Evolutionary conservation across 2,329 filamentous ascomycete species (phyloP), one percentile per base, ranked within the genome.

Genomic region (Aspergillus carbonarius): DNA sequence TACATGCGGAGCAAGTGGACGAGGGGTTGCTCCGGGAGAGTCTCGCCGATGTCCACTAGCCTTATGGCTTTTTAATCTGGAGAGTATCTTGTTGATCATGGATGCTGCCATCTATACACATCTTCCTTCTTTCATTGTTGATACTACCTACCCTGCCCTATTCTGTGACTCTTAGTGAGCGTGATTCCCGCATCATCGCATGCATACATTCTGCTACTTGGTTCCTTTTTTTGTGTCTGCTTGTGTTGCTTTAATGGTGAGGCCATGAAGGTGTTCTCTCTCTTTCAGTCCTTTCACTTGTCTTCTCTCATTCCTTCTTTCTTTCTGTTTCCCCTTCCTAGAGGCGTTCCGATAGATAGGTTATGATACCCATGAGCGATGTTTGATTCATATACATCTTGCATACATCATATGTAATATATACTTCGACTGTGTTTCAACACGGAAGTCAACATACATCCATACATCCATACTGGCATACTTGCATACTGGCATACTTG

Each of bases 11-110:
- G 25, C 75, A 74, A 1, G 72, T 90, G 20, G 86, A 90, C 68
- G 79, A 80, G 35, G 82, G 85, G 42, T 84, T 86, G 8, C 69
- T 92, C 65, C 79, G 78, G 61, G 86, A 90, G 66, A 84, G 79
- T 48, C 74, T 91, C 23, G 77, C 78, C 50, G 82, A 81, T 2
- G n/a, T 15, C 44, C 44, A 48, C 44, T 48, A 17, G n/a, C 27
- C 27, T 18, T 48, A 47, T 25, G 20, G 10, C 8, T 42, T 42
- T 23, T 42, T 47, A 30, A 48, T 48, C 5, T 48, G 3, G 18
- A 20, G 18, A 23, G 44, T 30, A 27, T 48, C 44, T 27, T 48
- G 44, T 48, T 48, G 44, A 48, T 48, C 44, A 48, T 7, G 25
- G 50, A 32, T 53, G 30, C n/a, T 37, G 6, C 35, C 25, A 39